Evolutionary conservation across 495 filamentous ascomycete species (phyloP).

Genomic region (Aspergillus indologenus): DNA sequence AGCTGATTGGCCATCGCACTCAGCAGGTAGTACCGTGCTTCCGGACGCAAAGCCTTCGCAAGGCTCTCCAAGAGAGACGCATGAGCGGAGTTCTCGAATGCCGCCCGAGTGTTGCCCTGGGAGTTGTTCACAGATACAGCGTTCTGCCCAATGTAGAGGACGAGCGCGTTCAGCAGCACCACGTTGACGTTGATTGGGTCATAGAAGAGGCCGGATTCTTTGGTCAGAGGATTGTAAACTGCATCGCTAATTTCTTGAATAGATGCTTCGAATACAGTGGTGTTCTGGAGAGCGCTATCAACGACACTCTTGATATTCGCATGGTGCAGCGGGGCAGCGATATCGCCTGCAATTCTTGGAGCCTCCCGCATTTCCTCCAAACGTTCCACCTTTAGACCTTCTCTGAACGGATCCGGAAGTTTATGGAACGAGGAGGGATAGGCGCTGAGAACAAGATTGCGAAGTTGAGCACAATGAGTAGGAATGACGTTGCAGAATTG

Average conservation of each 20-base stretch:
- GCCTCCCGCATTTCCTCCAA: slow-evolving; percentile 71
- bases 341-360: slow-evolving; percentile 60
- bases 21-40: slow-evolving; percentile 80
- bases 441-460: slow-evolving; percentile 84
- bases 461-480: slow-evolving; percentile 78
- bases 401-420: slow-evolving; percentile 75
- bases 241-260: slow-evolving; percentile 68
- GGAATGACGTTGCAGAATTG: slow-evolving; percentile 84
- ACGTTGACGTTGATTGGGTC: slow-evolving; percentile 63
- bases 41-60: slow-evolving; percentile 67
- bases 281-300: slow-evolving; percentile 60
- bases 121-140: slow-evolving; percentile 57
- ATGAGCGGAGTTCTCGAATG: slow-evolving; percentile 75
- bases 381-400: slow-evolving; percentile 76
- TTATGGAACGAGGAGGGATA: slow-evolving; percentile 73
- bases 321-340: slow-evolving; percentile 54
- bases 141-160: slow-evolving; percentile 74
- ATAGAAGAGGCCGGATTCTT: slow-evolving; percentile 59
- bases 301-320: slow-evolving; percentile 64
- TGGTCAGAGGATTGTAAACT: slow-evolving; percentile 51
- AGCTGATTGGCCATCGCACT: slow-evolving; percentile 87
- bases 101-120: slow-evolving; percentile 53
- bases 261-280: slow-evolving; percentile 58
- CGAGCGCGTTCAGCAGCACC: slow-evolving; percentile 73
- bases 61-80: slow-evolving; percentile 71